Evolutionary conservation across 1,139 yeast genomes (phyloP).

Genomic region (Diutina siamensis): DNA sequence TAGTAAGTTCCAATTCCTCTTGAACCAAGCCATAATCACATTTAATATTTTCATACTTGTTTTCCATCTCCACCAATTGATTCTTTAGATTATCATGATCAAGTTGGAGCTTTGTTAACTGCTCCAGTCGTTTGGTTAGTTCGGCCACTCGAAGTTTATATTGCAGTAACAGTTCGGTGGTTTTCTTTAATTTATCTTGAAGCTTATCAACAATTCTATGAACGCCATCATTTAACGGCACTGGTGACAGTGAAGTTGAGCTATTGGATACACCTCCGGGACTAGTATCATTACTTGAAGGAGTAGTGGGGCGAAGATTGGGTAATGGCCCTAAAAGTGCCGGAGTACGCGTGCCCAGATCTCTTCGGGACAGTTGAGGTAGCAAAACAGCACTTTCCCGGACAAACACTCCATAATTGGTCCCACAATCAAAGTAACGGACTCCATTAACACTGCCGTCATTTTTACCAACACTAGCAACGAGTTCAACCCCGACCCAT

Average conservation of each 20-base stretch:
- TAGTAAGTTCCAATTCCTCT: constrained; percentile 35
- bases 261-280: not conserved
- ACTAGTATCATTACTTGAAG: not conserved
- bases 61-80: constrained; percentile 19
- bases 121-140: constrained; percentile 12
- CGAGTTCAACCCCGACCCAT: constrained; percentile 78
- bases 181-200: constrained; percentile 25
- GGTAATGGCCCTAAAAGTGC: not conserved
- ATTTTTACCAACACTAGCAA: constrained; percentile 58
- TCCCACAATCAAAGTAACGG: constrained; percentile 45
- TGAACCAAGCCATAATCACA: constrained; percentile 29
- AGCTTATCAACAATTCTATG: constrained; percentile 28
- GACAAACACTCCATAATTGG: constrained; percentile 49
- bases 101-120: constrained; percentile 9
- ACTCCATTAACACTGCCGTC: constrained; percentile 64
- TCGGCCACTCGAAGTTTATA: constrained; percentile 14
- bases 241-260: not conserved
- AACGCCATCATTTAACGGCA: not conserved
- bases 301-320: not conserved
- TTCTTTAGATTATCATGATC: constrained; percentile 18
- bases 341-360: not conserved
- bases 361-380: not conserved
- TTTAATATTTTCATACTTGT: constrained; percentile 25
- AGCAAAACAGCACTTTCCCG: constrained; percentile 13
- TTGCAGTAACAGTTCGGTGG: constrained; percentile 19